Evolutionary conservation across 306 rosid species (phyloP), one percentile per base, ranked within the genome.

Genomic region (Rubus idaeus): DNA sequence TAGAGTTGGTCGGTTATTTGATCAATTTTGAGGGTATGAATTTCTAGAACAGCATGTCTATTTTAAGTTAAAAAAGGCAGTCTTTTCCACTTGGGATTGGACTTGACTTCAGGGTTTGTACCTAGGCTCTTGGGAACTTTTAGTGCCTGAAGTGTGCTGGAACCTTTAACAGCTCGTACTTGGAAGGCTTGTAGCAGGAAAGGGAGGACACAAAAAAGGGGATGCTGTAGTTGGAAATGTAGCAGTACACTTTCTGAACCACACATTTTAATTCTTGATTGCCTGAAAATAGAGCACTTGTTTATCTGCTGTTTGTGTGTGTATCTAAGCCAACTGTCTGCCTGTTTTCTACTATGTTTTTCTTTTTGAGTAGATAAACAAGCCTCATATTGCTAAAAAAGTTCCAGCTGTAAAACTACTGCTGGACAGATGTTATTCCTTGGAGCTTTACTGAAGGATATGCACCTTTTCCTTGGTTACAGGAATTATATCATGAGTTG

Each of bases 401-500:
- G 40, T 74, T 60, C 26, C 5, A 1, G 45, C 68, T 21, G n/a
- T 12, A 41, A 10, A 10, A 39, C 67, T 52, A 63, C 52, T 70
- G 71, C 64, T 75, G 71, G 56, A 57, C 45, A 45, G 4, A 62
- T 60, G 47, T 21, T 37, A 26, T 78, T 30, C 53, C 56, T 75
- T 64, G 37, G 82, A 70, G 44, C 62, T 62, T 69, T 68, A 63
- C 76, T 76, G 76, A 79, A 53, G 63, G 70, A 41, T 66, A 70
- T 50, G 46, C 56, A 49, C 75, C 51, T 65, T 46, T 75, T 82
- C 58, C 67, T 77, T 71, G 75, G 75, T 46, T 82, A 44, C 90
- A 96, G 99, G 99, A 96, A 81, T 84, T 96, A 82, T 96, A 92
- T 85, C 99, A 96, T 79, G 99, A 92, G 82, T 86, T 89, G 78